phyloP scores from a whole-genome alignment of 495 filamentous ascomycete species.

The Endocarpon pusillum region DNA sequence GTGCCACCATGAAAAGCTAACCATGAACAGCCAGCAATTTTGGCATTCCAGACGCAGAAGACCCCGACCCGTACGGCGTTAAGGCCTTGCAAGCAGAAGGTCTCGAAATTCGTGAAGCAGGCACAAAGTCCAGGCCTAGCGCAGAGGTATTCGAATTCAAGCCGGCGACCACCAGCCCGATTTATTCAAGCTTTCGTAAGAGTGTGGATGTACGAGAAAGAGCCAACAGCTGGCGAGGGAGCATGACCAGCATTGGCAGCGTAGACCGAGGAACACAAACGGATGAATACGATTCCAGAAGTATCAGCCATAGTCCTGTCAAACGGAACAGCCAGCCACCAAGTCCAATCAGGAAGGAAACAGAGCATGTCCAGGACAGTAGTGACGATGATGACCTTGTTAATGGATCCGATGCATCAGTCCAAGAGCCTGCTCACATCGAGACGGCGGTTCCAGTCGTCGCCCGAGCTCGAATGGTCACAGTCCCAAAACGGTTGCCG shows the following conservation, averaged over 20 bases:
- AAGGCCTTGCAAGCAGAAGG: slow-evolving; percentile 70
- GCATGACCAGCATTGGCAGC: slow-evolving; percentile 41
- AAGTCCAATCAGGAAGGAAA: slow-evolving; percentile 15
- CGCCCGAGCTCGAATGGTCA: slow-evolving; percentile 46
- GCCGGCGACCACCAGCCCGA: slow-evolving; percentile 57
- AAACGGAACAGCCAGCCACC: slow-evolving; percentile 14
- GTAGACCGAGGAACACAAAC: slow-evolving; percentile 43
- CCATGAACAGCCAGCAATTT: slow-evolving; percentile 27
- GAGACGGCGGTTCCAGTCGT: slow-evolving; percentile 39
- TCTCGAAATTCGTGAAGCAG: slow-evolving; percentile 73
- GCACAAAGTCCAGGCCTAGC: slow-evolving; percentile 46
- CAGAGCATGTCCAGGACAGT: slow-evolving; percentile 4
- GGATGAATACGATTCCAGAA: slow-evolving; percentile 34
- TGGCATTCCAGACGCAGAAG: slow-evolving; percentile 54
- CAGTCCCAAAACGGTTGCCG: slow-evolving; percentile 51
- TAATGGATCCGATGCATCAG: slow-evolving; percentile 27
- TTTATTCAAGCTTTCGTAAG: slow-evolving; percentile 51
- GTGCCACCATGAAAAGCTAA: slow-evolving; percentile 2
- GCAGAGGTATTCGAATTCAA: slow-evolving; percentile 67
- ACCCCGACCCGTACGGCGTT: slow-evolving; percentile 80
- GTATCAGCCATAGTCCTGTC: slow-evolving; percentile 24
- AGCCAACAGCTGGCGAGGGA: slow-evolving; percentile 45
- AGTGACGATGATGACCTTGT: slow-evolving; percentile 20
- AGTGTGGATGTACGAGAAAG: slow-evolving; percentile 44
- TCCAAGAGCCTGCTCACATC: slow-evolving; percentile 30